phyloP scores from a whole-genome alignment of 805 yeast genomes.

The Lipomyces starkeyi region DNA sequence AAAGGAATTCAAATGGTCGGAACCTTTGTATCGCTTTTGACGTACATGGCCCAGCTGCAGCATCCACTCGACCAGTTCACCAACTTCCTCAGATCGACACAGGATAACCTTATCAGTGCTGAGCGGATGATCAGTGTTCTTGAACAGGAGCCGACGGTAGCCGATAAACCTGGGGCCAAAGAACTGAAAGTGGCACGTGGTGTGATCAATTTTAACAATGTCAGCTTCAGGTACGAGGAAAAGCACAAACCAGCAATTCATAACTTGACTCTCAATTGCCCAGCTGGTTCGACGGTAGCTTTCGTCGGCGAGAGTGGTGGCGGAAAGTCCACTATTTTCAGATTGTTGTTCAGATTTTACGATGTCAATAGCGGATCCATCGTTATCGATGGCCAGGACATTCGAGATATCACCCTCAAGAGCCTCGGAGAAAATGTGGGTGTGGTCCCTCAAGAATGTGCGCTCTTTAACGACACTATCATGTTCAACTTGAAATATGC shows the following conservation, averaged over 20 bases:
- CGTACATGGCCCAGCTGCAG: conserved; percentile 36
- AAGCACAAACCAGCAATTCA: conserved; percentile 64
- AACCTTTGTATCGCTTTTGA: conserved; percentile 30
- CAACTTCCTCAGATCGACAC: conserved; percentile 26
- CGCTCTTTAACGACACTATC: conserved; percentile 82
- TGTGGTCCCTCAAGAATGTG: conserved; percentile 90
- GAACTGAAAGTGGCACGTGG: conserved; percentile 15
- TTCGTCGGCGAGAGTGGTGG: conserved; percentile 96
- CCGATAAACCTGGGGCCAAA: conserved; percentile 22
- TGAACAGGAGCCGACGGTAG: conserved; percentile 29
- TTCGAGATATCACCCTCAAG: conserved; percentile 70
- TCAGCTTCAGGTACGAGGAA: conserved; percentile 73
- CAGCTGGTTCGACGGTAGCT: conserved; percentile 85
- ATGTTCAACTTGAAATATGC: conserved; percentile 84
- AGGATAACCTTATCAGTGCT: conserved; percentile 34
- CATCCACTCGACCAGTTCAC: conserved; percentile 34
- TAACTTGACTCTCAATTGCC: conserved; percentile 62
- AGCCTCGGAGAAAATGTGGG: conserved; percentile 75
- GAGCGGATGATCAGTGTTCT: conserved; percentile 30
- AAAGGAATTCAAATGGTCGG: conserved; percentile 30
- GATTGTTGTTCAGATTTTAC: conserved; percentile 78
- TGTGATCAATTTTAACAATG: conserved; percentile 62
- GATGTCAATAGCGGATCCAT: conserved; percentile 74
- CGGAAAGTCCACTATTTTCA: conserved; percentile 88
- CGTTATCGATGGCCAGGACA: conserved; percentile 65